Conservation (phyloP, 2,329 filamentous ascomycete genomes). For the Aureobasidium namibiae region DNA sequence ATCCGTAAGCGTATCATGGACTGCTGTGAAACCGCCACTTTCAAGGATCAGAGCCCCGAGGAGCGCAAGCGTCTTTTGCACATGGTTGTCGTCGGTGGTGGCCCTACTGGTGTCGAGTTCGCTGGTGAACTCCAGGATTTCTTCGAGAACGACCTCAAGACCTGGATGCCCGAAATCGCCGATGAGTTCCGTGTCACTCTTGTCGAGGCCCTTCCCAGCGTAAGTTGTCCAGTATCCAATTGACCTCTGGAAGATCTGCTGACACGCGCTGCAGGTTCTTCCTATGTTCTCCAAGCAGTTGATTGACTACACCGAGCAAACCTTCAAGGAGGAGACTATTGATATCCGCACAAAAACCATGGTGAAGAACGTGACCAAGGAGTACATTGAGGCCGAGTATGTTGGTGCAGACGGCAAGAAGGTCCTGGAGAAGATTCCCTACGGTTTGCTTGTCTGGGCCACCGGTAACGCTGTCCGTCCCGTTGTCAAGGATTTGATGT, state of each 20-base stretch:
- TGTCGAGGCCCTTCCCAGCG: conserved; percentile 92
- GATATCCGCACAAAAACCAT: conserved; percentile 97
- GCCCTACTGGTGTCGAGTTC: conserved; percentile 95
- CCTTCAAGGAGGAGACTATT: conserved; percentile 97
- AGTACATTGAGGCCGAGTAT: conserved; percentile 82
- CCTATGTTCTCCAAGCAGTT: conserved; percentile 98
- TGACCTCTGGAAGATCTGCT: conserved; percentile 2
- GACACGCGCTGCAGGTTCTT: conserved; percentile 46
- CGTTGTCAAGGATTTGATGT: conserved; percentile 84
- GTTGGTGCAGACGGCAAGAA: conserved; percentile 78
- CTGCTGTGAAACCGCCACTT: conserved; percentile 94
- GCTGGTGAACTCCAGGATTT: conserved; percentile 98
- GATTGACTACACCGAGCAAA: conserved; percentile 98
- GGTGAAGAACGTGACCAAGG: conserved; percentile 94
- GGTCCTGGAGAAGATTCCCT: conserved; percentile 72
- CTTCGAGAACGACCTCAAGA: conserved; percentile 96
- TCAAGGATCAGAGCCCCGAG: conserved; percentile 86
- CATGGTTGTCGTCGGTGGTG: conserved; percentile 84
- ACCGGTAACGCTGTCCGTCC: conserved; percentile 91
- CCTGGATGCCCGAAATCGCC: conserved; percentile 92
- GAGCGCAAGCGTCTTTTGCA: conserved; percentile 92
- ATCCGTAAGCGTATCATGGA: conserved; percentile 99
- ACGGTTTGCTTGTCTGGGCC: conserved; percentile 94
- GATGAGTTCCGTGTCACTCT: conserved; percentile 95
- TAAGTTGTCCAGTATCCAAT: conserved; percentile 18